Evolutionary conservation across 2,329 filamentous ascomycete species (phyloP).

Genomic region (Penicillium polonicum): DNA sequence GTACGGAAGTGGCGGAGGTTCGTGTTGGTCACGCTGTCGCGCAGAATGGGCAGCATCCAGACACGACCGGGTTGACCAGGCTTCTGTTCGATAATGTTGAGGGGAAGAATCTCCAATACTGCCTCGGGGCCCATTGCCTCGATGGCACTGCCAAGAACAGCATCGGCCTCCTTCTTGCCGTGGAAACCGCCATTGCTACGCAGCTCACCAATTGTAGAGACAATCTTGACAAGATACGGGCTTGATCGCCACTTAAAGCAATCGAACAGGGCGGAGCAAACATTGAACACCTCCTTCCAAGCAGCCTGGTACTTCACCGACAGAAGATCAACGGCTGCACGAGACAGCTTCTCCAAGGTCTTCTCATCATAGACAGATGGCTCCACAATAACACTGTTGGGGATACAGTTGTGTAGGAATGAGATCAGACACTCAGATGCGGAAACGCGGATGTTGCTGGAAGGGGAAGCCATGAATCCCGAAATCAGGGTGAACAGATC

Average conservation of each 20-base stretch:
- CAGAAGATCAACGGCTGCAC: constrained; percentile 69
- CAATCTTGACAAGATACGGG: constrained; percentile 72
- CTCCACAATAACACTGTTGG: constrained; percentile 76
- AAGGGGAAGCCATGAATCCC: constrained; percentile 78
- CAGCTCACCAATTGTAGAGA: constrained; percentile 80
- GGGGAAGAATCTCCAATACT: constrained; percentile 76
- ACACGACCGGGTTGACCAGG: constrained; percentile 80
- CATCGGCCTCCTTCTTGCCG: constrained; percentile 92
- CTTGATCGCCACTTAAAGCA: constrained; percentile 79
- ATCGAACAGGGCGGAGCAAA: constrained; percentile 84
- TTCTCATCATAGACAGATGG: constrained; percentile 94
- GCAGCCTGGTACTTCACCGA: constrained; percentile 90
- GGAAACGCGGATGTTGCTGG: constrained; percentile 90
- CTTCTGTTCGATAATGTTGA: constrained; percentile 78
- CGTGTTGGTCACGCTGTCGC: constrained; percentile 88
- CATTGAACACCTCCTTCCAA: constrained; percentile 91
- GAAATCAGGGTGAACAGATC: constrained; percentile 78
- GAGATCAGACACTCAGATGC: constrained; percentile 94
- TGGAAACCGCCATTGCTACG: constrained; percentile 84
- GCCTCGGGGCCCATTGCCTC: constrained; percentile 85
- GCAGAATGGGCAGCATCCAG: constrained; percentile 89
- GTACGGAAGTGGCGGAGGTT: constrained; percentile 78
- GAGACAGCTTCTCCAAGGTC: constrained; percentile 73
- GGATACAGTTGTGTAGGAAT: constrained; percentile 86
- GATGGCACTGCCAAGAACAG: constrained; percentile 83